Conservation (phyloP, 2,329 filamentous ascomycete species). For the Sphaceloma murrayae region DNA sequence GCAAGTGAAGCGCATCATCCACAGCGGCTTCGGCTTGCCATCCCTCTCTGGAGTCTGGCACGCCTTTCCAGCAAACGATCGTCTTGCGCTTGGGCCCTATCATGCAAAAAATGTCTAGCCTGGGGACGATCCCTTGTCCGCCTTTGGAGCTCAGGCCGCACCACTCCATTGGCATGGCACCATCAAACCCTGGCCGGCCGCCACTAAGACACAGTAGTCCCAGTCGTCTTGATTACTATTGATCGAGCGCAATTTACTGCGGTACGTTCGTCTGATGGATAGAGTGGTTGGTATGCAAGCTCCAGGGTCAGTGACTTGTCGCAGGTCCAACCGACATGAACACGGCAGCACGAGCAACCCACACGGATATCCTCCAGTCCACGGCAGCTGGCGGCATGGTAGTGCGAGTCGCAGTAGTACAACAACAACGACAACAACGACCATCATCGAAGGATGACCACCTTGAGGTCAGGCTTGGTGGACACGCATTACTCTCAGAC, state of each 20-base stretch:
- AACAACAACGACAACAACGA: background rate
- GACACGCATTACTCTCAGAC: conserved; percentile 1
- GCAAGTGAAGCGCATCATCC: conserved; percentile 13
- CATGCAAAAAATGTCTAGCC: conserved; percentile 16
- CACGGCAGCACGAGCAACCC: background rate
- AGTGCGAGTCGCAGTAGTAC: no score
- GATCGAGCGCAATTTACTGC: conserved; percentile 3
- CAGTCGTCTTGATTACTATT: no score
- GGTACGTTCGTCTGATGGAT: background rate
- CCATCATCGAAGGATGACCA: conserved; percentile 5
- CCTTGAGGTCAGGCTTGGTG: conserved; percentile 1
- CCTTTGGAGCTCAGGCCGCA: conserved; percentile 8
- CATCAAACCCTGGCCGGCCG: conserved; percentile 9
- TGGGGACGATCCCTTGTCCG: conserved; percentile 12
- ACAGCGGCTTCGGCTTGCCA: conserved; percentile 14
- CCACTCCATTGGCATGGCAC: conserved; percentile 8
- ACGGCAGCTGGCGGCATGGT: background rate
- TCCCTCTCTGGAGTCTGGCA: background rate
- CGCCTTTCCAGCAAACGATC: conserved; percentile 14
- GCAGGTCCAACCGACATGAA: conserved; percentile 1
- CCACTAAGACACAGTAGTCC: conserved; percentile 6
- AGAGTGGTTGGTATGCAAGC: background rate
- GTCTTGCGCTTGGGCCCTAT: conserved; percentile 12
- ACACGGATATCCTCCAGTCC: background rate
- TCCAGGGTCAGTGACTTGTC: background rate